Percentiles rank a stretch among this genome's conserved stretches.
Evolutionary conservation across 1,284 basidiomycete genomes (phyloP).

Genomic region (Moesziomyces sp.): DNA sequence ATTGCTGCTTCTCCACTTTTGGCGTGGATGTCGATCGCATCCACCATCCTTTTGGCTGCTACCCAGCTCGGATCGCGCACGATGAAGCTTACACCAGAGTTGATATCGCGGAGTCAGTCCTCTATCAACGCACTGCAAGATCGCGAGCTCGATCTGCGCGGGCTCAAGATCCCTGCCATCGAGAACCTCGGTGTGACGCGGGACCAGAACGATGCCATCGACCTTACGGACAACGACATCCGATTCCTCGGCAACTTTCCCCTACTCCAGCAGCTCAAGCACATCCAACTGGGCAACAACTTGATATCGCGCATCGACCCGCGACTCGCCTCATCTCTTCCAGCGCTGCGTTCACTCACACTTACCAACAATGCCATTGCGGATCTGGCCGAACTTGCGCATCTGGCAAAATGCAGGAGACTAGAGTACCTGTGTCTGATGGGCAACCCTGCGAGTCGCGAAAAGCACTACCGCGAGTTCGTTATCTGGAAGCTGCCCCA

Average conservation of each 20-base stretch:
- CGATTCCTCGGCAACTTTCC: constrained; percentile 86
- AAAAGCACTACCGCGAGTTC: constrained; percentile 97
- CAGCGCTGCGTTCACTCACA: constrained; percentile 79
- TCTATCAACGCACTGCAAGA: constrained; percentile 90
- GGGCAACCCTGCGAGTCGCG: constrained; percentile 90
- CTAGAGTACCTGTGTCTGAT: constrained; percentile 85
- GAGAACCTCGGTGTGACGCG: constrained; percentile 99
- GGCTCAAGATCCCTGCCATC: constrained; percentile 93
- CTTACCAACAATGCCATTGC: constrained; percentile 70
- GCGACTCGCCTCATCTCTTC: constrained; percentile 82
- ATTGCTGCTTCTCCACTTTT: constrained; percentile 35
- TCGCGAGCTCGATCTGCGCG: constrained; percentile 76
- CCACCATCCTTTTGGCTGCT: background rate
- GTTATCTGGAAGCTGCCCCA: constrained; percentile 71
- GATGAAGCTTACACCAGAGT: constrained; percentile 93
- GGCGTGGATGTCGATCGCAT: background rate
- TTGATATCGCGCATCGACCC: constrained; percentile 83
- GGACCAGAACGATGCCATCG: constrained; percentile 93
- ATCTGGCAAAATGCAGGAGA: constrained; percentile 80
- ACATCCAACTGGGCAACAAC: constrained; percentile 87
- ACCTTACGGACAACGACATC: constrained; percentile 96
- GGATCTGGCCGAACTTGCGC: constrained; percentile 84
- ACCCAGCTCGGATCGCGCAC: background rate
- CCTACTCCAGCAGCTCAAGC: constrained; percentile 80
- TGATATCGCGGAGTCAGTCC: constrained; percentile 80